These are phyloP conservation scores for Pisolithus orientalis DNA, from an alignment of 768 basidiomycete genomes.

Conservation along the genomic window DNA sequence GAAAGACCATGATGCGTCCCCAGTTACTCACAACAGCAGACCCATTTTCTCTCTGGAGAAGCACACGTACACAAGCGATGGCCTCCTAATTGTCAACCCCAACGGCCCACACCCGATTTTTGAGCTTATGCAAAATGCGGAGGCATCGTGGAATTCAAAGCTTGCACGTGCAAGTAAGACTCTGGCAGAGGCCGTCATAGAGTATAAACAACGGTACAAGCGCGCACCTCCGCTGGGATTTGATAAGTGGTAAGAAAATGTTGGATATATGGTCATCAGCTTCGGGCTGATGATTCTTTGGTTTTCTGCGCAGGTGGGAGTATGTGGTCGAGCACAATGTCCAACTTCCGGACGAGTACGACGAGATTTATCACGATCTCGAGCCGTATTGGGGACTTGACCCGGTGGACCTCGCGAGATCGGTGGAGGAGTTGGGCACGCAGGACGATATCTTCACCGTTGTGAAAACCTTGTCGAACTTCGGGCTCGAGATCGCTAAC, in stretches of 20 bases:
- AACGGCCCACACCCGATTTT: conserved; percentile 38
- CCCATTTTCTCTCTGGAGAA: neutral
- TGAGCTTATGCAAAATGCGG: conserved; percentile 33
- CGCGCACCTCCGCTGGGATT: conserved; percentile 36
- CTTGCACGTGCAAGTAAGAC: conserved; percentile 29
- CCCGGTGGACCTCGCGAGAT: conserved; percentile 17
- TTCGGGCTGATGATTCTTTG: no score
- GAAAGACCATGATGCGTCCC: no score
- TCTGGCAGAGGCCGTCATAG: conserved; percentile 30
- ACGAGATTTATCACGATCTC: conserved; percentile 35
- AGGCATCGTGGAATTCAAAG: conserved; percentile 32
- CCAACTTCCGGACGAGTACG: conserved; percentile 41
- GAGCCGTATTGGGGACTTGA: conserved; percentile 33
- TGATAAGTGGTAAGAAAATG: conserved; percentile 32
- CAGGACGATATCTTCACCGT: conserved; percentile 14
- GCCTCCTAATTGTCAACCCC: conserved; percentile 29
- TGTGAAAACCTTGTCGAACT: conserved; percentile 9
- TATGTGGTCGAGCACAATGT: conserved; percentile 35
- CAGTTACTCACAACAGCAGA: no score
- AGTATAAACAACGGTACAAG: conserved; percentile 31
- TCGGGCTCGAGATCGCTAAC: conserved; percentile 11
- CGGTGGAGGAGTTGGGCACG: conserved; percentile 15
- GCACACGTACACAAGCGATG: conserved; percentile 22
- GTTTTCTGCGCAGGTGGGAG: conserved; percentile 29
- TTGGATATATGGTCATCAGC: neutral